Evolutionary conservation across 208 protist species (phyloP), one percentile per base, ranked within the genome.

Genomic region (Acanthamoeba polyphaga): DNA sequence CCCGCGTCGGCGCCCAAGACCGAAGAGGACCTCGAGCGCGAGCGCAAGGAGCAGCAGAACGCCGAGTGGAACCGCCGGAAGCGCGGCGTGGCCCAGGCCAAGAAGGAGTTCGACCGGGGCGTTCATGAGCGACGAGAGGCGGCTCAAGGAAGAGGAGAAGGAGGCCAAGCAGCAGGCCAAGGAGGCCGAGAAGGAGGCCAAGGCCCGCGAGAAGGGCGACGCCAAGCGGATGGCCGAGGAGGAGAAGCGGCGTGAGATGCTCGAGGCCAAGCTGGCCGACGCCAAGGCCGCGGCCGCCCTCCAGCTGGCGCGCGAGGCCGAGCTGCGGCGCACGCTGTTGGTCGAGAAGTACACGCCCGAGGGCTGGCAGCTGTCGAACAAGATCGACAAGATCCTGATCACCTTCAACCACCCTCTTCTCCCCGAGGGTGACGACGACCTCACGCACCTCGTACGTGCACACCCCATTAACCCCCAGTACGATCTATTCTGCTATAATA

Each of bases 321-420:
- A 87, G n/a, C 29, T 94, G 12, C 13, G 43, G 72, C 68, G 91
- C 72, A 94, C 91, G n/a, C 91, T 94, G 17, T 9, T 70, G 12
- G 91, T 94, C 19, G 62, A 46, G 10, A 58, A 24, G n/a, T 94
- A 87, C 53, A 94, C 91, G 13, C 91, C 91, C 46, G 91, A 94
- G 55, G 91, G 91, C 17, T 87, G 74, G 66, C 91, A 94, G 91
- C 53, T 49, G 22, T 87, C 91, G 19, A 87, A 64, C 55, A 55
- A 85, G 34, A 62, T 94, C 34, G 29, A 49, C 34, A 64, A 94
- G 62, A 94, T 94, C 46, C 9, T 87, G 43, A 85, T 94, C 53
- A 94, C 91, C 19, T 94, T 94, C 91, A 94, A 94, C 72, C 72
- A 94, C 43, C 91, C 91, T 3, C 91, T 94, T 15, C 76, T 94